phyloP scores from a whole-genome alignment of 805 yeast genomes.

The Candida succiphila region DNA sequence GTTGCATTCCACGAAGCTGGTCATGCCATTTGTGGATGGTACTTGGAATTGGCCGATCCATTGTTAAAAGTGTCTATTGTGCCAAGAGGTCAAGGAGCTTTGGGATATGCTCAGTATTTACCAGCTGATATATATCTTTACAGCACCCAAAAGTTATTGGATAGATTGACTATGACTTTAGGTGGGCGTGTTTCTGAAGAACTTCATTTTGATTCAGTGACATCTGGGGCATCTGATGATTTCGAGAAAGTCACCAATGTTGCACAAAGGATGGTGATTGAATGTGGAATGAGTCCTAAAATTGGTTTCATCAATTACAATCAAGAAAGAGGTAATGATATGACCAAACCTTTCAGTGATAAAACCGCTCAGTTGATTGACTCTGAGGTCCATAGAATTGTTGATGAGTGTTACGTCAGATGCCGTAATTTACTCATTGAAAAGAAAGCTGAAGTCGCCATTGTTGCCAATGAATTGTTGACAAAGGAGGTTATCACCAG shows the following conservation, averaged over 20 bases:
- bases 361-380: constrained; percentile 61
- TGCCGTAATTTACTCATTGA: constrained; percentile 49
- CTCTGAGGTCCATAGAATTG: constrained; percentile 55
- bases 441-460: constrained; percentile 49
- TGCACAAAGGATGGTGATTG: constrained; percentile 89
- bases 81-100: constrained; percentile 94
- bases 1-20: constrained; percentile 99
- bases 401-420: constrained; percentile 51
- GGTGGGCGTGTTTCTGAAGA: constrained; percentile 98
- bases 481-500: constrained; percentile 72
- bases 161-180: constrained; percentile 88
- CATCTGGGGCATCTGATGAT: constrained; percentile 95
- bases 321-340: constrained; percentile 37
- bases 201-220: constrained; percentile 80
- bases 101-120: constrained; percentile 95
- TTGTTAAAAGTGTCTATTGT: constrained; percentile 90
- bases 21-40: constrained; percentile 99
- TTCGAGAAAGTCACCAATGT: constrained; percentile 91
- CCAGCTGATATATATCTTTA: constrained; percentile 87
- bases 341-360: constrained; percentile 62
- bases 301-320: constrained; percentile 54
- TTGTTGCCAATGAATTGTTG: constrained; percentile 66
- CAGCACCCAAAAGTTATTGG: constrained; percentile 60
- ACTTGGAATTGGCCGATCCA: constrained; percentile 83
- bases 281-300: constrained; percentile 73